Conservation (phyloP, 2,329 filamentous ascomycete genomes). For the Pestalotiopsis sp. region DNA sequence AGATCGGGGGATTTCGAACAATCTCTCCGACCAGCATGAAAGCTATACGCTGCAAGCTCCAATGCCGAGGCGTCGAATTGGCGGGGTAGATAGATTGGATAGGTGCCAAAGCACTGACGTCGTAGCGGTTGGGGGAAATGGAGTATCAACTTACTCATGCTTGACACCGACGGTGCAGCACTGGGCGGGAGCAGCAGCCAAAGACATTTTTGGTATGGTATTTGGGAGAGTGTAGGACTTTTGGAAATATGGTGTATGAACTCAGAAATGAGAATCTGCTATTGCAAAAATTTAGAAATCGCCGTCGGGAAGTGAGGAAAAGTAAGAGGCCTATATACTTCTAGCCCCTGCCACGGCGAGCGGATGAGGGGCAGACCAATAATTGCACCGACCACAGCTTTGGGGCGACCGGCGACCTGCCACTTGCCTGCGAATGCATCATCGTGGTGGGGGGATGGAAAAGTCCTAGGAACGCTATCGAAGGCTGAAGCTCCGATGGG, state of each 20-base stretch:
- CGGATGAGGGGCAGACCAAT: constrained; percentile 4
- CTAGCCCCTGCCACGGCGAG: not conserved
- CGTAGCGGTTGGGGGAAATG: not conserved
- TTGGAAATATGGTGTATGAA: not conserved
- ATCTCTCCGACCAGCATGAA: not conserved
- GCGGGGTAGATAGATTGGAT: constrained; percentile 6
- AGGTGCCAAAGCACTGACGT: not conserved
- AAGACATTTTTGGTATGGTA: constrained; percentile 6
- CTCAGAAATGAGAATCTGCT: not conserved
- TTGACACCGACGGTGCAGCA: constrained; percentile 58
- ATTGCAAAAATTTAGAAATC: not conserved
- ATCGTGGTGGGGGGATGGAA: not conserved
- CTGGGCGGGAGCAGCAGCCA: constrained; percentile 50
- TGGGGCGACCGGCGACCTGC: not conserved
- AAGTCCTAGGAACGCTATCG: not conserved
- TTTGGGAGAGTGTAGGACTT: not conserved
- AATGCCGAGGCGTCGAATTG: constrained; percentile 6
- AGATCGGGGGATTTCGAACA: not conserved
- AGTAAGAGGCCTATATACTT: not conserved
- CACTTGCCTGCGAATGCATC: not conserved
- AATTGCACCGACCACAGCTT: not conserved
- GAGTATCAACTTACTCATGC: constrained; percentile 49
- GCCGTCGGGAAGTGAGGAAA: not conserved
- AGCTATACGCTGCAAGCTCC: not conserved
- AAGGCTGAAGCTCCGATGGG: not conserved